Evolutionary conservation across 108 stramenopile genomes (phyloP), one percentile per base, ranked within the genome.

Genomic region (Skeletonema menzelii): DNA sequence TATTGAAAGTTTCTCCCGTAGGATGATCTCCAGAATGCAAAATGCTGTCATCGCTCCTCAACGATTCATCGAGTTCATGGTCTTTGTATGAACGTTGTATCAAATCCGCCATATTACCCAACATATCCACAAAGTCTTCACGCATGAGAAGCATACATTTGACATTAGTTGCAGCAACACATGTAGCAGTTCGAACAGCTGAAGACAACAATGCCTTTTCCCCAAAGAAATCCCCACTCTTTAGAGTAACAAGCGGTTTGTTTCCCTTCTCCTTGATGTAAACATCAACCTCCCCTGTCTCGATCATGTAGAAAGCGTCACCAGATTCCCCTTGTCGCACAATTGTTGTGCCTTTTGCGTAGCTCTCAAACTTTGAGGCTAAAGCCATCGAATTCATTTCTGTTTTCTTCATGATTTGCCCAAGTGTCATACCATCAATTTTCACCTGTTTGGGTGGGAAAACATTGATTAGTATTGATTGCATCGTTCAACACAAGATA

Each of bases 51-150:
- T 60, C 59, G 8, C 31, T 34, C 59, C 10, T 35, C 7, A 19
- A 8, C 0, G 32, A 35, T 15, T 57, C 27, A 24, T 46, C 59
- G 11, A 38, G 40, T 35, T 72, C 79, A n/a, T 67, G 60, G 32
- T 57, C 61, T 38, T 38, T 58, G 40, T 81, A 81, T n/a, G 70
- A 70, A 15, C 76, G 59, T 34, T 58, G 76, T 73, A 73, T 61
- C 46, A 89, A 44, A 30, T 87, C 85, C 55, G 87, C 82, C 32
- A 91, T 30, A 65, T 82, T 69, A 26, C 90, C 90, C 31, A 91
- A 65, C 83, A 91, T 85, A 1, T 59, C 63, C 10, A 82, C 80
- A 56, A 91, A 91, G 63, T 91, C 90, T 56, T 89, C 90, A 55
- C 90, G 80, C 83, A 80, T 72, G 27, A 86, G 57, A 26, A 80